Evolutionary conservation across 805 yeast genomes (phyloP).

Genomic region (Isabelozyma heimii): DNA sequence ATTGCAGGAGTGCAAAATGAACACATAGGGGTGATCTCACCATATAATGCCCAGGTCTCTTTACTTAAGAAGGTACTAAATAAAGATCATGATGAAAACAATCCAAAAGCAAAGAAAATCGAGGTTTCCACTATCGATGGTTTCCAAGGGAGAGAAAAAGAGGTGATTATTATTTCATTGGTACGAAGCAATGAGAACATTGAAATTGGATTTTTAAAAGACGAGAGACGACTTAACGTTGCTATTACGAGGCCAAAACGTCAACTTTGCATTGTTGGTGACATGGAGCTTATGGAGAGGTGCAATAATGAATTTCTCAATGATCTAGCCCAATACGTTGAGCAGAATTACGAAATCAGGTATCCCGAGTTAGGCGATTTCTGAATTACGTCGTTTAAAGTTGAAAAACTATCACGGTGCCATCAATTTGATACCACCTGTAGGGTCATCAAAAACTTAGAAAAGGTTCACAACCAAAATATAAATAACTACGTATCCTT

Average conservation of each 20-base stretch:
- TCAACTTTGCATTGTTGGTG: slow-evolving; percentile 84
- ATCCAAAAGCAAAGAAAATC: slow-evolving; percentile 23
- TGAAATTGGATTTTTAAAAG: slow-evolving; percentile 81
- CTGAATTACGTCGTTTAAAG: slow-evolving; percentile 3
- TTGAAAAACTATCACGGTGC: background rate
- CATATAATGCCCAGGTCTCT: slow-evolving; percentile 85
- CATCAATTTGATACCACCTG: no score
- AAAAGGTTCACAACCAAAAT: no score
- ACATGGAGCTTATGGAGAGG: slow-evolving; percentile 62
- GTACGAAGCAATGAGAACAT: slow-evolving; percentile 74
- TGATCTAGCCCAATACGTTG: slow-evolving; percentile 70
- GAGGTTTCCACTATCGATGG: slow-evolving; percentile 94
- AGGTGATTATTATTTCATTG: slow-evolving; percentile 72
- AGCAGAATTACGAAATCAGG: slow-evolving; percentile 60
- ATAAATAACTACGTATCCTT: no score
- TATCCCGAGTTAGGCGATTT: slow-evolving; percentile 50
- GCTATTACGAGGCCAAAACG: slow-evolving; percentile 89
- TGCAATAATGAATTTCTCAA: slow-evolving; percentile 48
- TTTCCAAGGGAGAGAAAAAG: slow-evolving; percentile 86
- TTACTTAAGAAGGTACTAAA: slow-evolving; percentile 49
- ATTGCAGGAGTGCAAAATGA: slow-evolving; percentile 49
- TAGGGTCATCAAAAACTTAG: background rate
- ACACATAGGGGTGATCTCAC: slow-evolving; percentile 83
- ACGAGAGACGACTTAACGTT: slow-evolving; percentile 79
- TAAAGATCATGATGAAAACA: slow-evolving; percentile 16